Conservation (phyloP, 257 asterid genomes). For the Fraxinus quadrangulata region DNA sequence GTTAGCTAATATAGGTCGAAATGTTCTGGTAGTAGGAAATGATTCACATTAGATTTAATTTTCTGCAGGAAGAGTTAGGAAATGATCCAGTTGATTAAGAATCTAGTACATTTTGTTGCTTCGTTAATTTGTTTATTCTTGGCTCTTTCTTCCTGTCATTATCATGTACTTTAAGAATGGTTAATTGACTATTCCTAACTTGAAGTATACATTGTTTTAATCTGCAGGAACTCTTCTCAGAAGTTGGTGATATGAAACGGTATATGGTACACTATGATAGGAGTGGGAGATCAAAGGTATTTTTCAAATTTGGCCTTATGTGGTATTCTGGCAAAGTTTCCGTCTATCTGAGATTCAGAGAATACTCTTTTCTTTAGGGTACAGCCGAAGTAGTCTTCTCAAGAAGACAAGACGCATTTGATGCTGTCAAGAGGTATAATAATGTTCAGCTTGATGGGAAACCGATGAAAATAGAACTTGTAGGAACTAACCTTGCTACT, state of each 20-base stretch:
- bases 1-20: background rate
- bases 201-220: background rate
- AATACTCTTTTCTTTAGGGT: constrained; percentile 53
- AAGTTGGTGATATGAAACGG: constrained; percentile 87
- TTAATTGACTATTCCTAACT: constrained; percentile 20
- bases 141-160: background rate
- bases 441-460: constrained; percentile 70
- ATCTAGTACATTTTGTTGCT: background rate
- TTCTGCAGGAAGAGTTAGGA: background rate
- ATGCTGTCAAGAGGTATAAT: constrained; percentile 62
- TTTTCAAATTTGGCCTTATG: constrained; percentile 25
- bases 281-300: constrained; percentile 97
- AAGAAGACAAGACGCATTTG: constrained; percentile 69
- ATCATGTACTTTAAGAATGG: constrained; percentile 11
- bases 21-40: background rate
- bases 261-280: constrained; percentile 75
- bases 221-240: constrained; percentile 85
- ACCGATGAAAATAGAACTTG: constrained; percentile 65
- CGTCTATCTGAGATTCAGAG: constrained; percentile 33
- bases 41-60: background rate
- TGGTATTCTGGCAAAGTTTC: constrained; percentile 32
- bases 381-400: constrained; percentile 84
- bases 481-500: constrained; percentile 46
- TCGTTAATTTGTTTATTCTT: background rate
- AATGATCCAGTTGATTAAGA: background rate